A percentile compares a stretch with the other conserved stretches of the same genome.
These are phyloP conservation scores for Trifolium pratense DNA, from an alignment of 306 rosid genomes.

Conservation along the genomic window DNA sequence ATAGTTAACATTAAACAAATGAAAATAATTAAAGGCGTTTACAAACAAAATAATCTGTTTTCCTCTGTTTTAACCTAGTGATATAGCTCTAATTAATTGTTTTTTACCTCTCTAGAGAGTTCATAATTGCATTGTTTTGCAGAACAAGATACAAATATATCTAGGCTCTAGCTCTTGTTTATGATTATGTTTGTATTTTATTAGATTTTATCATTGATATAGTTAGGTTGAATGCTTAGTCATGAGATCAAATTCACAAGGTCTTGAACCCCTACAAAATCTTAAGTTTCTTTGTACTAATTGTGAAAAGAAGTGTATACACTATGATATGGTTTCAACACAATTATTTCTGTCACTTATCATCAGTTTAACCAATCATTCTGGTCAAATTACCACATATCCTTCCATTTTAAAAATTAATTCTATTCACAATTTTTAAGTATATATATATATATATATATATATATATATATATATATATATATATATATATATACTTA, in stretches of 20 bases:
- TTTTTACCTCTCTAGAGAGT: conserved; percentile 32
- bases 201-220: conserved; percentile 53
- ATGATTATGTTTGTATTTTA: conserved; percentile 74
- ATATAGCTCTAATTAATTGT: conserved; percentile 44
- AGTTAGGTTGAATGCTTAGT: conserved; percentile 50
- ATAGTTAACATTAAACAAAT: too few species aligned
- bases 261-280: conserved; percentile 41
- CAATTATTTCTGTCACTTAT: conserved; percentile 43
- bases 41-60: conserved; percentile 30
- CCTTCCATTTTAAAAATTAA: conserved; percentile 18
- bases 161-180: conserved; percentile 30
- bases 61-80: conserved; percentile 30
- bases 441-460: too few species aligned
- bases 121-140: conserved; percentile 62
- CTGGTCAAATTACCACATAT: conserved; percentile 40
- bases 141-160: conserved; percentile 44
- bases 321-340: conserved; percentile 51
- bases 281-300: conserved; percentile 39
- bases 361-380: conserved; percentile 43
- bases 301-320: conserved; percentile 43
- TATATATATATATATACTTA: too few species aligned
- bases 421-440: too few species aligned
- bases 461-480: too few species aligned
- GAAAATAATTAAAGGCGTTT: too few species aligned
- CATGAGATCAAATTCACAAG: conserved; percentile 34